Evolutionary conservation across 441 rosid species (phyloP), one percentile per base, ranked within the genome.

Genomic region (Lagerstroemia fauriei): DNA sequence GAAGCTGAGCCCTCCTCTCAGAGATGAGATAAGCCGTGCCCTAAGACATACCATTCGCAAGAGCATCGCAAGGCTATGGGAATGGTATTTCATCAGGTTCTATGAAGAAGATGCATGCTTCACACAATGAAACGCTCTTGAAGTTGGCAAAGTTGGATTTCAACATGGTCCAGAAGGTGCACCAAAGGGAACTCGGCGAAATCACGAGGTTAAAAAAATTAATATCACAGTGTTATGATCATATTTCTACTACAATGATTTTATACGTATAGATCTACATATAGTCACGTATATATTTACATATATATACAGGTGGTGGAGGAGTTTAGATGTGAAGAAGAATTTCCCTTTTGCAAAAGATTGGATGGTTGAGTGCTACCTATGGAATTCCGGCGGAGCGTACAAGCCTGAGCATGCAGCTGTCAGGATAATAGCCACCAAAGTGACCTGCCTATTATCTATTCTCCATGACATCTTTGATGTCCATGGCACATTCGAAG

Each of bases 391-490:
- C 66, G 90, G 86, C 66, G 90, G 86, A 44, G 80, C 83, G 68
- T 88, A 77, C 73, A 89, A 91, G 82, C 90, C 91, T 8, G 70
- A 86, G 24, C 87, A 78, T 74, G 65, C 87, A 31, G 68, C 53
- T 5, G 87, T 78, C 22, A 85, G 92, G 79, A 82, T 27, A 57
- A 76, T 66, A 4, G 0, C 73, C 8, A 82, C 92, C 70, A 89
- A 81, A 73, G 78, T 88, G 4, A 69, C 84, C 34, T 80, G 82
- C 75, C 41, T 86, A 53, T 25, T 71, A 22, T 89, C 92, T 0
- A 12, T 80, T 0, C 47, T 92, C 9, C 93, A 92, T 82, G 95
- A 91, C 76, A 86, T 80, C 17, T 92, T 88, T 50, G 95, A 92
- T 66, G 87, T 82, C 0, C 88, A 85, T 83, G 92, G 89, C 24